phyloP scores from a whole-genome alignment of 306 rosid genomes.

The Quercus glauca region DNA sequence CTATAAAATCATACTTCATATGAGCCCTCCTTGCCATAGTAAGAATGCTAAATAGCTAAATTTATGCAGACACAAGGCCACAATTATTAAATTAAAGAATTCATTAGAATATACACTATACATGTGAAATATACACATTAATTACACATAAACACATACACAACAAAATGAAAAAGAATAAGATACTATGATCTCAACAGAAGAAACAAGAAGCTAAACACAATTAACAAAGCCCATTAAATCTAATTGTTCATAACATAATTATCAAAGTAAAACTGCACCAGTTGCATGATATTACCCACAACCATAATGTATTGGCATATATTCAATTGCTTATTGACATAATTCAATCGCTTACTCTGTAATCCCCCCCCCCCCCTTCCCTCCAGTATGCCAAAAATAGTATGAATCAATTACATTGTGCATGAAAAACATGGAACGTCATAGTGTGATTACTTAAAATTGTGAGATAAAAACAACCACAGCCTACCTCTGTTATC shows the following conservation, averaged over 20 bases:
- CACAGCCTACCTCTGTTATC: no score
- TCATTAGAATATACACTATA: neutral
- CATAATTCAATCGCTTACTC: no score
- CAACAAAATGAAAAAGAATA: neutral
- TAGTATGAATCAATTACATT: neutral
- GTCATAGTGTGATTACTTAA: no score
- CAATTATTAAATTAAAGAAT: neutral
- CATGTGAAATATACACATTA: no score
- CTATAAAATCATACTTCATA: constrained; percentile 30
- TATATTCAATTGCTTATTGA: neutral
- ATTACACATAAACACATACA: neutral
- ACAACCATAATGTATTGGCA: neutral
- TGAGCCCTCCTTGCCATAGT: constrained; percentile 19
- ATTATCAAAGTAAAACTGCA: neutral
- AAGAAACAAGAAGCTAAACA: neutral
- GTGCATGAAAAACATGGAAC: no score
- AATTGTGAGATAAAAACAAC: no score
- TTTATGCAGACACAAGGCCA: neutral
- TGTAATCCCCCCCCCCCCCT: neutral
- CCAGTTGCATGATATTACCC: neutral
- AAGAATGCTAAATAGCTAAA: constrained; percentile 19
- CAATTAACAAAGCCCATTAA: neutral
- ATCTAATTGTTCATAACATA: neutral
- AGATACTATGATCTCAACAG: neutral
- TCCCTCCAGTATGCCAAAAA: neutral